Evolutionary conservation across 345 rosid species (phyloP).

Genomic region (Excoecaria agallocha): DNA sequence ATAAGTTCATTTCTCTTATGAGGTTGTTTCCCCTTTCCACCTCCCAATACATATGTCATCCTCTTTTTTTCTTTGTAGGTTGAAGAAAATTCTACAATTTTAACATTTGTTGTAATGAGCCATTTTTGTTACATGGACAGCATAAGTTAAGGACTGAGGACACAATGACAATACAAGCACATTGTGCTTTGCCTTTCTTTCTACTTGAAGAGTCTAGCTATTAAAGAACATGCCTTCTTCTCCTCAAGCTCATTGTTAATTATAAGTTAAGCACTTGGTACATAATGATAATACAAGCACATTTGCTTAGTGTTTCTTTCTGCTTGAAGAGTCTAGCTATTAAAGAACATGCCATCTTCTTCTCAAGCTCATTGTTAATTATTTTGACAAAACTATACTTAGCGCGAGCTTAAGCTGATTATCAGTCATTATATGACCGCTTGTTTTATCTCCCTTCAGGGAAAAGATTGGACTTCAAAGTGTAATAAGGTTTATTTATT

Average conservation of each 20-base stretch:
- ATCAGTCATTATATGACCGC: neutral
- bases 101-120: neutral
- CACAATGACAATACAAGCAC: neutral
- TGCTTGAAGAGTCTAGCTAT: neutral
- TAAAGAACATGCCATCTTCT: too few species aligned
- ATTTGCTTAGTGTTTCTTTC: neutral
- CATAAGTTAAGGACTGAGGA: neutral
- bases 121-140: neutral
- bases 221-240: neutral
- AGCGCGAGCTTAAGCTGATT: neutral
- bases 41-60: neutral
- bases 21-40: neutral
- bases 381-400: neutral
- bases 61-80: neutral
- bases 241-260: neutral
- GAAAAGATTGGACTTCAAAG: neutral
- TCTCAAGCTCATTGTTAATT: too few species aligned
- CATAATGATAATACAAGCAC: neutral
- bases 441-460: neutral
- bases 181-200: neutral
- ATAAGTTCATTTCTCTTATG: neutral
- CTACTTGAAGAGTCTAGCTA: neutral
- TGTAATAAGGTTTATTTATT: neutral
- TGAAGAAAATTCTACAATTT: neutral
- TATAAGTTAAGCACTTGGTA: too few species aligned